Evolutionary conservation across 176 grass and related monocot species (phyloP), one percentile per base, ranked within the genome.

Genomic region (Areca catechu): DNA sequence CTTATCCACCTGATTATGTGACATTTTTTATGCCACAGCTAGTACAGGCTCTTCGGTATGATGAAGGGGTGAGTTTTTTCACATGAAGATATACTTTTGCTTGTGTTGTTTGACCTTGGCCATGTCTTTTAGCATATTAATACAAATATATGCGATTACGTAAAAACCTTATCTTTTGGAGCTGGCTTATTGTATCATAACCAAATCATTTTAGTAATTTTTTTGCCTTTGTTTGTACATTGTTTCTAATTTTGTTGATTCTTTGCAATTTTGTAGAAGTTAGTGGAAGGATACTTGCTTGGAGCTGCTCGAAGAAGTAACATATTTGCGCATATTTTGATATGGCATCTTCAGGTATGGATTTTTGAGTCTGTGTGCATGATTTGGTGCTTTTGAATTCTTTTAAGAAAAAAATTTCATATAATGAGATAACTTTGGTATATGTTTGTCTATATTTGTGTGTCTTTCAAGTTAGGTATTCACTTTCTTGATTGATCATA

Each of bases 21-120:
- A 98, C 93, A 15, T 98, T 98, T 70, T 98, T 98, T 72, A 98
- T 98, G 93, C 93, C 93, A 37, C 93, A 98, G 72, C 71, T 98
- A 49, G 93, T 98, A 56, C 93, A 98, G 60, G 89, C 93, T 71
- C 93, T 98, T 55, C 79, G 93, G 77, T 98, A 98, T 59, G 93
- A 98, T 43, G 93, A 98, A 67, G 81, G 66, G 79, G 93, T 98
- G 70, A 86, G 90, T 51, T 71, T 65, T 62, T 74, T 29, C 53
- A 43, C 34, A 43, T 43, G 34, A 43, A 43, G 34, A 14, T 66
- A 21, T 24, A 18, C 69, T 49, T 69, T 43, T 43, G 7, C 34
- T 43, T 9, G 34, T 43, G 34, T 43, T 43, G 9, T 43, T 43
- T 43, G 34, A 12, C 10, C 34, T 43, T 43, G 12, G 9, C 34